Evolutionary conservation across 164 flowering plant genomes (phyloP).

Genomic region (Chimonanthus praecox): DNA sequence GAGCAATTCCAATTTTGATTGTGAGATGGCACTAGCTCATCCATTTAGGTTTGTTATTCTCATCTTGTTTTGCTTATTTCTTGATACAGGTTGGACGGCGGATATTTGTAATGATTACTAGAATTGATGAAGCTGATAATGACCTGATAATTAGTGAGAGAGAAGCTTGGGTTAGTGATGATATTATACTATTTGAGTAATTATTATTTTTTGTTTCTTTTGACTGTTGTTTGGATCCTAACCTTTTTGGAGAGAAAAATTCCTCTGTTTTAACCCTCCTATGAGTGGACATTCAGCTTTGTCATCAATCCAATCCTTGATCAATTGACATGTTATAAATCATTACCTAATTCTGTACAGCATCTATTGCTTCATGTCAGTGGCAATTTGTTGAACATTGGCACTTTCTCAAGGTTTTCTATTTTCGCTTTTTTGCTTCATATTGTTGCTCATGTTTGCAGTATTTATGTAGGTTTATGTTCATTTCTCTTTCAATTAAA

Average conservation of each 20-base stretch:
- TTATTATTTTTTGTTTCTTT: not conserved
- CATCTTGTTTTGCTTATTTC: slow-evolving; percentile 1
- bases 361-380: no score
- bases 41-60: not conserved
- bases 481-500: not conserved
- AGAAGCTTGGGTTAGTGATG: slow-evolving; percentile 81
- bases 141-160: slow-evolving; percentile 83
- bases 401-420: no score
- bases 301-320: no score
- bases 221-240: not conserved
- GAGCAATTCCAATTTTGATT: not conserved
- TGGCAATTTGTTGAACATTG: not conserved
- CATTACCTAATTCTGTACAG: no score
- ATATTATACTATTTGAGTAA: not conserved
- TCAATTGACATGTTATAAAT: no score
- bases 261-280: not conserved
- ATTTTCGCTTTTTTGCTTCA: not conserved
- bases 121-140: slow-evolving; percentile 71
- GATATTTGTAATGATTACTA: slow-evolving; percentile 51
- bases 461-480: not conserved
- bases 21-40: not conserved
- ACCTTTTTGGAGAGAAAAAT: not conserved
- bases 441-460: not conserved
- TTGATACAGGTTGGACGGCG: slow-evolving; percentile 69
- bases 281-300: no score